Base-by-base conservation (phyloP, 2,329 filamentous ascomycete species). In the Zymoseptoria pseudotritici region DNA sequence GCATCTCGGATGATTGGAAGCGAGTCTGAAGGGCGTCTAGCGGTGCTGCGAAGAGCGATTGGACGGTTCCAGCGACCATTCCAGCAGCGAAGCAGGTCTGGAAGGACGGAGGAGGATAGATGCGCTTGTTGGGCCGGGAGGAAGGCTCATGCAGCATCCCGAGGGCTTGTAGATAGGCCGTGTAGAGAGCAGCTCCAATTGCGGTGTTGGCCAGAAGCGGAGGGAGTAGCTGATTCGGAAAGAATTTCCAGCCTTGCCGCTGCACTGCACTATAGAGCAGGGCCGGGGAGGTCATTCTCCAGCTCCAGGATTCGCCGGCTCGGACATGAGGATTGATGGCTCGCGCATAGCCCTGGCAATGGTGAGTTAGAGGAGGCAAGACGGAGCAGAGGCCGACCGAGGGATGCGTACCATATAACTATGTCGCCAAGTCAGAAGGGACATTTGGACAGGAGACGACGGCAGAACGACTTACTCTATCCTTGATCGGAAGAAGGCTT, bases 401-500 rank as follows among this genome's bases (percentile, higher is more conserved):
- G 8, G 13, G 6, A 21, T 24, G 54, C 59, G 61, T 78, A 82
- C 79, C 78, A 82, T 79, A 63, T 82, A 82, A 69, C 80, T 81
- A 53, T 19, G 17, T 10, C 17, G 20, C 13, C 13, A 60, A 66
- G 58, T 67, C 61, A 57, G 52, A 53, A n/a, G 26, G 9, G 26
- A 11, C n/a, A n/a, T 2, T 26, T 24, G 22, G 22, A 29, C 9
- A n/a, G 24, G 8, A 54, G 56, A 53, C 11, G 19, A 26, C 20
- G 26, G n/a, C 9, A 49, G 26, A 9, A 22, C 17, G 20, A 80
- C 81, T 72, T 91, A 96, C 78, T 97, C 92, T 64, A 97, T 91
- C 60, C 92, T 81, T 1, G 90, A 92, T 62, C 90, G 85, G 76
- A 97, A 96, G 73, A 97, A 97, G 17, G 91, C 89, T 76, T 96